Evolutionary conservation across 2,329 filamentous ascomycete species (phyloP).

Genomic region (Pseudocercospora fuligena): DNA sequence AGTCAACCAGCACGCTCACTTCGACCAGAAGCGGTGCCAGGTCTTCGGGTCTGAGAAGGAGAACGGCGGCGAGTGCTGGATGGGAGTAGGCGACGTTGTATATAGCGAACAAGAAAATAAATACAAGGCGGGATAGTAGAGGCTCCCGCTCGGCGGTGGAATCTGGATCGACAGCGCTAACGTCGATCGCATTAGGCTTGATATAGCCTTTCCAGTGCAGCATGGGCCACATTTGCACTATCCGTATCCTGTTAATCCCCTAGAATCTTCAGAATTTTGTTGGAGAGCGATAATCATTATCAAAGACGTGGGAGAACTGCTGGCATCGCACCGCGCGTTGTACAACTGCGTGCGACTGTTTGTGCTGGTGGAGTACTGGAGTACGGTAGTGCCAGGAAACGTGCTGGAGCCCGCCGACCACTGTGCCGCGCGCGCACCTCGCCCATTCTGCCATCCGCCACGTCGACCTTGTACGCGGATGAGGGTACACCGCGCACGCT

Average conservation of each 20-base stretch:
- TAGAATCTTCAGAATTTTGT: background rate
- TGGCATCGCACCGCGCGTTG: background rate
- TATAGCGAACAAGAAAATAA: background rate
- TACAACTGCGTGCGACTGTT: background rate
- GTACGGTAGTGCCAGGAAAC: background rate
- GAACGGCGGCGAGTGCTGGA: background rate
- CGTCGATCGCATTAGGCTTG: background rate
- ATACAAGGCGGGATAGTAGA: background rate
- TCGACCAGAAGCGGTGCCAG: background rate
- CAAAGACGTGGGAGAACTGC: background rate
- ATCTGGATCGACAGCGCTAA: background rate
- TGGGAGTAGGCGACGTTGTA: background rate
- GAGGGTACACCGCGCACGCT: constrained; percentile 2
- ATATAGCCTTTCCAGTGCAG: background rate
- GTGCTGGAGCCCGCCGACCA: background rate
- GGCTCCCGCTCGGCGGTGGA: background rate
- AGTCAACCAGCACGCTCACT: background rate
- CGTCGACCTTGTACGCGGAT: constrained; percentile 2
- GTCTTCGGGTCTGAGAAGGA: background rate
- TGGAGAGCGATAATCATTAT: background rate
- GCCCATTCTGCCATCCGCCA: background rate
- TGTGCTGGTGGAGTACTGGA: background rate
- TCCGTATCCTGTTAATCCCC: constrained; percentile 1
- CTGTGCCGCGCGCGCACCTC: background rate
- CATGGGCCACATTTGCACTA: background rate